Percentiles rank a stretch among this genome's conserved stretches.
phyloP scores from a whole-genome alignment of 306 rosid genomes.

The Casuarina equisetifolia region DNA sequence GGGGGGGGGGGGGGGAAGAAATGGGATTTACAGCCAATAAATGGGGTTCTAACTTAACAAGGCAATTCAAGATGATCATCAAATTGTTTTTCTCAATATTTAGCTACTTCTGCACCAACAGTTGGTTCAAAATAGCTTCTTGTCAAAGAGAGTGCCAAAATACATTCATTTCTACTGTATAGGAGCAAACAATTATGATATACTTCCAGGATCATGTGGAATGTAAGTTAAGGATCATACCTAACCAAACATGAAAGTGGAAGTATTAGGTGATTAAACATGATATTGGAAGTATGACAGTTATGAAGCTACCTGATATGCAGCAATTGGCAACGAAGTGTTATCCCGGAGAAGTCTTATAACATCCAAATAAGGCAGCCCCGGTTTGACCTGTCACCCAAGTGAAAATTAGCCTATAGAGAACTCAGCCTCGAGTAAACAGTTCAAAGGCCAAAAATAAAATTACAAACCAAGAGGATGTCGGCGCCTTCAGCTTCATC shows the following conservation, averaged over 20 bases:
- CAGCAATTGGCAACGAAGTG: conserved; percentile 88
- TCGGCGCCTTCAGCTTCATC: conserved; percentile 97
- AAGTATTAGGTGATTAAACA: background rate
- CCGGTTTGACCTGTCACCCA: conserved; percentile 84
- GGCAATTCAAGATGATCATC: background rate
- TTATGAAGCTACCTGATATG: conserved; percentile 71
- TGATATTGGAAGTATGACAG: background rate
- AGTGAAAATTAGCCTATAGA: conserved; percentile 9
- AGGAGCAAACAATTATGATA: background rate
- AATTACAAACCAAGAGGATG: conserved; percentile 82
- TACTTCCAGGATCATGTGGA: background rate
- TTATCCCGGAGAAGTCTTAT: conserved; percentile 81
- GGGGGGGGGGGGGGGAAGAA: background rate
- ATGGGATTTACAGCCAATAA: background rate
- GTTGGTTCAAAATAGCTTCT: background rate
- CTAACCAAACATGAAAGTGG: background rate
- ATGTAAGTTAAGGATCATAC: too few relatives aligned
- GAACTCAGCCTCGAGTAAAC: conserved; percentile 10
- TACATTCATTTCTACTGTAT: background rate
- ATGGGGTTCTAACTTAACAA: background rate
- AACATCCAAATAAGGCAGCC: conserved; percentile 89
- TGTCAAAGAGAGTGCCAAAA: background rate
- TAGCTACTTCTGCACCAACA: background rate
- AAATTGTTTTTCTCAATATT: background rate
- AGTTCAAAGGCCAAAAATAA: conserved; percentile 8